Evolutionary conservation across 192 early-diverging fungal genomes (phyloP), one percentile per base, ranked within the genome.

Genomic region (Cetraspora pellucida): DNA sequence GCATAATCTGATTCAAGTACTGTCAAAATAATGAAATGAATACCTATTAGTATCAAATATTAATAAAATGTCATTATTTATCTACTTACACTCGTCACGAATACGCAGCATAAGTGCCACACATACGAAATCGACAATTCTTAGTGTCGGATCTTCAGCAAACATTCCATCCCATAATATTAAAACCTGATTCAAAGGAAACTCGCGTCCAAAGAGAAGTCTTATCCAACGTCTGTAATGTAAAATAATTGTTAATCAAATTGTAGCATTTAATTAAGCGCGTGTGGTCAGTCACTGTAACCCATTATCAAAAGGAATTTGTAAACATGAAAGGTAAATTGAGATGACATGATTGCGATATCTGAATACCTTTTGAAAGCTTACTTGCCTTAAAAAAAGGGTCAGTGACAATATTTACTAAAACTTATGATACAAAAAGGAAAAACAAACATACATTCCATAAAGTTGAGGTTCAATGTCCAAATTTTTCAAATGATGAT

Each of bases 391-490:
- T 37, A 7, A 37, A 37, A 37, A 37, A 37, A 37, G 37, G 37
- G 37, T 1, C 37, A 37, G 37, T 37, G 37, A 37, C 37, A 37
- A 37, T 37, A 37, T 37, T 6, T 37, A 37, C 37, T 37, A 37
- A 37, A 37, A 37, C 7, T 37, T 37, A 37, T 37, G 37, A 37
- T 37, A 37, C 37, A 37, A 37, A 37, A 37, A 47, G 47, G 21
- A 47, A 17, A 45, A 23, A 5, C 9, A 68, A 55, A 82, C 89
- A 73, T 89, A 90, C 91, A 97, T 89, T 55, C 94, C 97, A 86
- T 93, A 98, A 17, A 98, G 84, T 79, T 98, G 97, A 17, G 97
- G 97, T 78, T 98, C 95, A 54, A 98, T 95, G 10, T 89, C 88
- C 63, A 94, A 86, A 28, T 75, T 75, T 59, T 83, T 86, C 58